Evolutionary conservation across 306 rosid genomes (phyloP).

Genomic region (Mucuna pruriens): DNA sequence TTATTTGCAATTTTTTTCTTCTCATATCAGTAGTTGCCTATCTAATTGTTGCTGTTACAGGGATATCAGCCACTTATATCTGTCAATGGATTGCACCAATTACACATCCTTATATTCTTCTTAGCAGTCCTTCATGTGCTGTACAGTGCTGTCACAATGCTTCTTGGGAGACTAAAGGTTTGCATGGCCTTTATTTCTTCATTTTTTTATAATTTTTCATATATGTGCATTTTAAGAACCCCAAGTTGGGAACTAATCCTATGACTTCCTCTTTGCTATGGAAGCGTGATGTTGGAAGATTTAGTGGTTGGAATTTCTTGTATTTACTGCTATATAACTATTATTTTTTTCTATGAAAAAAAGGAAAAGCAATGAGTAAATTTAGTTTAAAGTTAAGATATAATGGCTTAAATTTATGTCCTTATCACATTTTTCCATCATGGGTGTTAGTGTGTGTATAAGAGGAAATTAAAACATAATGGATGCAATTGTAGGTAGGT

Average conservation of each 20-base stretch:
- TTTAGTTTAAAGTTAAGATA: background rate
- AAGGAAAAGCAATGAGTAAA: background rate
- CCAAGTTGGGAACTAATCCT: background rate
- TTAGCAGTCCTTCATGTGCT: constrained; percentile 86
- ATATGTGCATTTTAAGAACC: background rate
- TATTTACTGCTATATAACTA: background rate
- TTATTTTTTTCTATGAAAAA: background rate
- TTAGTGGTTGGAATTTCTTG: background rate
- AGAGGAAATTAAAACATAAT: constrained; percentile 4
- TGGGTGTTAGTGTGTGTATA: background rate
- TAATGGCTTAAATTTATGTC: background rate
- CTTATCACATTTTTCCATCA: background rate
- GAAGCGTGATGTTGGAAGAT: background rate
- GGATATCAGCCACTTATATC: constrained; percentile 78
- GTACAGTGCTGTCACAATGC: constrained; percentile 90
- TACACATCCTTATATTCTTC: constrained; percentile 96
- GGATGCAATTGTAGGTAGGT: background rate
- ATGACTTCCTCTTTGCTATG: background rate
- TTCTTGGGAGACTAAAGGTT: constrained; percentile 98
- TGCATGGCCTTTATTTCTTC: background rate
- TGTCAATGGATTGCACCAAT: constrained; percentile 80
- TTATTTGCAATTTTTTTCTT: background rate
- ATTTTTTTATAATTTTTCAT: background rate
- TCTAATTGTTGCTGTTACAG: constrained; percentile 53
- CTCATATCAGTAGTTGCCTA: background rate